Conservation (phyloP, 176 grass and related monocot species). For the Bolboschoenus planiculmis region DNA sequence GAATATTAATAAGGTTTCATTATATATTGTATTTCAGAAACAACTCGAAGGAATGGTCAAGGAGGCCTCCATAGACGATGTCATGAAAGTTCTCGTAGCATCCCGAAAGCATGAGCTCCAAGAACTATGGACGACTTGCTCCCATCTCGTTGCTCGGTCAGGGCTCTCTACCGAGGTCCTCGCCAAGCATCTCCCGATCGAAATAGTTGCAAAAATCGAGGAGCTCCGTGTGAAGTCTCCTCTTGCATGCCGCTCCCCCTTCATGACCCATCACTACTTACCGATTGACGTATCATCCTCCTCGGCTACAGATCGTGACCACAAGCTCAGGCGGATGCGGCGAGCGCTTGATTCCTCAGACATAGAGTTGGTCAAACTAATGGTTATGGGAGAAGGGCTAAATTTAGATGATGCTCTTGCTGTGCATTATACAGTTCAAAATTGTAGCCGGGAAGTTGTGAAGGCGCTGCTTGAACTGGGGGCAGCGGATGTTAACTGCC, state of each 20-base stretch:
- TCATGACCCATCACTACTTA: conserved; percentile 51
- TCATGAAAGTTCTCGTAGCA: conserved; percentile 90
- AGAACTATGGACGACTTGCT: conserved; percentile 65
- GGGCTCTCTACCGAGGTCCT: conserved; percentile 86
- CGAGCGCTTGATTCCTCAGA: conserved; percentile 86
- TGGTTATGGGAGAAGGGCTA: conserved; percentile 97
- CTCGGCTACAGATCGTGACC: conserved; percentile 52
- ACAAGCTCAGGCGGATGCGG: conserved; percentile 64
- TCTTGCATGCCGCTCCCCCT: conserved; percentile 26
- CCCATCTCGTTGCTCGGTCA: conserved; percentile 72
- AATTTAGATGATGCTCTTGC: conserved; percentile 93
- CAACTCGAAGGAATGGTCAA: conserved; percentile 92
- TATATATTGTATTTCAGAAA: conserved; percentile 42
- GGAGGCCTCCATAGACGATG: conserved; percentile 89
- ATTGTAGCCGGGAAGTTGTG: conserved; percentile 89
- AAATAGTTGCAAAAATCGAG: conserved; percentile 49
- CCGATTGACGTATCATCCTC: conserved; percentile 34
- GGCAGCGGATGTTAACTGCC: conserved; percentile 86
- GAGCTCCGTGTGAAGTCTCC: conserved; percentile 40
- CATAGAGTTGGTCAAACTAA: conserved; percentile 98
- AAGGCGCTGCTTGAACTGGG: conserved; percentile 97
- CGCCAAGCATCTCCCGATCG: conserved; percentile 91
- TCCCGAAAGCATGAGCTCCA: conserved; percentile 85
- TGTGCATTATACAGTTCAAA: conserved; percentile 86
- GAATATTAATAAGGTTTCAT: not conserved